Evolutionary conservation across 805 yeast species (phyloP), one percentile per base, ranked within the genome.

Genomic region (Cyberlindnera euphorbiae): DNA sequence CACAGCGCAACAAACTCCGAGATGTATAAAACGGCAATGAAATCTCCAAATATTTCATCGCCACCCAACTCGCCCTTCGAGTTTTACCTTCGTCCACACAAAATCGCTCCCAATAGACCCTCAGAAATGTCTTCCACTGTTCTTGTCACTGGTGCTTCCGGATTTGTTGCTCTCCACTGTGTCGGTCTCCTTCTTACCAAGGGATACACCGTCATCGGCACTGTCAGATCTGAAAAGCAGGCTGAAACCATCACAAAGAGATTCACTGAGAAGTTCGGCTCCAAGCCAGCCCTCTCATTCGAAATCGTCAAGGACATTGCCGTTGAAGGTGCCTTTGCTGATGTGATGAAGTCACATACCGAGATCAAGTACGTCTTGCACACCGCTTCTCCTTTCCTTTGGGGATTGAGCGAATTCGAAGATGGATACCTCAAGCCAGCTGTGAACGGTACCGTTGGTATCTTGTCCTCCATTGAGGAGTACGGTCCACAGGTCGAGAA

Each of bases 361-460:
- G 78, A 75, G 19, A 68, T 75, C 33, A 59, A 59, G 15, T 71
- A 68, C n/a, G 74, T 77, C 31, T 46, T 76, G 24, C 84, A 77
- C 55, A 67, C 77, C 6, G 83, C 83, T 2, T 69, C 79, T 17
- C 79, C 79, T 13, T 65, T 68, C 44, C 42, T 54, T 1, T 59
- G 50, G 33, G 59, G 60, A 3, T 33, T 49, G 9, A 28, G 35
- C 4, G 67, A 68, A 34, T 63, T 70, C 8, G 77, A 77, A 45
- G 61, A 63, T 17, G 78, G 68, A 29, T 63, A 73, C 50, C 53
- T 76, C 17, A 53, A 60, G n/a, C 84, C 85, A 10, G 82, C 84
- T 2, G 65, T 73, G 12, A 52, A 64, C 28, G 84, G 83, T 33
- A 73, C 82, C 7, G 56, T 55, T 28, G 67, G 69, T 44, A 62